Conservation (phyloP, 371 early-diverging fungal genomes). For the Batrachochytrium dendrobatidis region DNA sequence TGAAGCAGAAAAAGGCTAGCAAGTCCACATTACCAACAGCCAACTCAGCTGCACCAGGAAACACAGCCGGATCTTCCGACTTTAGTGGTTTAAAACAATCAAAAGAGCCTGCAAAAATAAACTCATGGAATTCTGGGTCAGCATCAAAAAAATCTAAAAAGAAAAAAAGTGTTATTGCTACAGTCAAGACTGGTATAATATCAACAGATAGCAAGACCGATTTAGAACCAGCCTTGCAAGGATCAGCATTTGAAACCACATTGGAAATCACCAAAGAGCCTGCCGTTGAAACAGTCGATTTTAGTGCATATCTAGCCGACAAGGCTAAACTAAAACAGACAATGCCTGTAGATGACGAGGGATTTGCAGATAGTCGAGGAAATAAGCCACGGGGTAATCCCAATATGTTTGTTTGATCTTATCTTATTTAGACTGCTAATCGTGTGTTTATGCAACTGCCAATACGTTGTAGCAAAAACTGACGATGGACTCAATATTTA, state of each 20-base stretch:
- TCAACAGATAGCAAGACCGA: too few relatives aligned
- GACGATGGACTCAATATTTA: background rate
- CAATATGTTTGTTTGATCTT: background rate
- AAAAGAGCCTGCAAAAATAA: too few relatives aligned
- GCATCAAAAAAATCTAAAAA: too few relatives aligned
- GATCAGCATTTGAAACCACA: too few relatives aligned
- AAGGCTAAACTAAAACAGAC: background rate
- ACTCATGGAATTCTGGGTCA: too few relatives aligned
- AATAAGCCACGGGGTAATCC: slow-evolving; percentile 7
- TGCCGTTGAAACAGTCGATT: slow-evolving; percentile 8
- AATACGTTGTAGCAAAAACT: background rate
- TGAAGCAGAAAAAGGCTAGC: background rate
- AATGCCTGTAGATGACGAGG: slow-evolving; percentile 8
- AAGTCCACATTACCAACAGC: background rate
- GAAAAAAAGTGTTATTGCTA: too few relatives aligned
- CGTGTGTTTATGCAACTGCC: background rate
- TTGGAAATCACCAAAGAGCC: background rate
- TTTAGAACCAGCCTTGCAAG: too few relatives aligned
- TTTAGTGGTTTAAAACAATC: too few relatives aligned
- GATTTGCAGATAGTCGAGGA: slow-evolving; percentile 15
- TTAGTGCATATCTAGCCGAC: background rate
- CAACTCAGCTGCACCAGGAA: too few relatives aligned
- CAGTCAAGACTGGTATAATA: too few relatives aligned
- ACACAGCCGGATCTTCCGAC: too few relatives aligned
- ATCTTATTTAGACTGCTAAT: background rate